phyloP scores from a whole-genome alignment of 805 yeast species.

The Candida lessepsii region DNA sequence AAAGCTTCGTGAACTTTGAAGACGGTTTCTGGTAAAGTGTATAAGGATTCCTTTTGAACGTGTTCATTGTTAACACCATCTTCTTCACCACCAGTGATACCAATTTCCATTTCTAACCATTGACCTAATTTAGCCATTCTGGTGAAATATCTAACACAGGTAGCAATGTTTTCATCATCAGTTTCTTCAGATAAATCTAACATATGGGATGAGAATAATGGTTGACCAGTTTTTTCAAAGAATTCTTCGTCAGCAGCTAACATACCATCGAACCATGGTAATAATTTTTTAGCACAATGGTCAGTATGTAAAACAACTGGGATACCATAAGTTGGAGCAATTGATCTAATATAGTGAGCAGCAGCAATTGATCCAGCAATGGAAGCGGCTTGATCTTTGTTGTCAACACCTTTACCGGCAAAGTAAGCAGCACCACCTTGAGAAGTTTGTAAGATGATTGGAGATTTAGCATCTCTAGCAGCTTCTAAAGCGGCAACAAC shows the following conservation, averaged over 20 bases:
- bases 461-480: constrained; percentile 60
- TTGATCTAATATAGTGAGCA: constrained; percentile 93
- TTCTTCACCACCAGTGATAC: constrained; percentile 99
- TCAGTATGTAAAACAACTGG: constrained; percentile 98
- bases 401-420: constrained; percentile 98
- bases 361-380: constrained; percentile 95
- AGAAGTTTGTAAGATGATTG: constrained; percentile 94
- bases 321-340: constrained; percentile 94
- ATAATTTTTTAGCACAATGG: constrained; percentile 97
- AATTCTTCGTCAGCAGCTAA: constrained; percentile 93
- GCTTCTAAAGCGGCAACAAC: constrained; percentile 56
- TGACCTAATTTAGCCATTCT: constrained; percentile 93
- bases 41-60: constrained; percentile 80
- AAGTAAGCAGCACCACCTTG: constrained; percentile 99
- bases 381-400: constrained; percentile 91
- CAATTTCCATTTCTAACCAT: constrained; percentile 99
- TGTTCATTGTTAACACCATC: constrained; percentile 99
- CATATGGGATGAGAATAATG: constrained; percentile 98
- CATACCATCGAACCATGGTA: constrained; percentile 99
- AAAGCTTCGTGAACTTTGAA: constrained; percentile 88
- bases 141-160: constrained; percentile 91
- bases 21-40: constrained; percentile 95
- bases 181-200: constrained; percentile 95
- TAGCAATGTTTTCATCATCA: constrained; percentile 92
- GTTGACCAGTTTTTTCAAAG: constrained; percentile 84